Evolutionary conservation across 208 protist species (phyloP).

Genomic region (Trypanosoma melophagium): DNA sequence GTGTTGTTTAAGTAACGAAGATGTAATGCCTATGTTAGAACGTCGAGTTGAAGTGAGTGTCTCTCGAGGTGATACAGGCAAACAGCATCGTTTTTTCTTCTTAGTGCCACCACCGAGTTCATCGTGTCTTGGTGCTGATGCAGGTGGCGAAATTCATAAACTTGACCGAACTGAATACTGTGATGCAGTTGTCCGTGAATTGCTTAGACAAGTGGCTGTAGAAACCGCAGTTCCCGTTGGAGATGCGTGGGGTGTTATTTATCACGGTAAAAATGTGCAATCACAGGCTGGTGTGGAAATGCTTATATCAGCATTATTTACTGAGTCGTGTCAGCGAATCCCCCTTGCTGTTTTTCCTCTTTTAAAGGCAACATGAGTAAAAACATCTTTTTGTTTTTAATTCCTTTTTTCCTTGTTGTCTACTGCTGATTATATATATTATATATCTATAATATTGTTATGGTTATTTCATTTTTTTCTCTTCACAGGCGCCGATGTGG

Average conservation of each 20-base stretch:
- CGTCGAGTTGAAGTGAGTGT: constrained; percentile 26
- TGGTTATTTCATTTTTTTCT: too few relatives aligned
- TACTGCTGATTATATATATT: background rate
- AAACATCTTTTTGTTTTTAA: constrained; percentile 1
- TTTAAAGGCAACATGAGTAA: background rate
- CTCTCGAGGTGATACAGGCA: constrained; percentile 35
- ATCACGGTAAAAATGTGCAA: constrained; percentile 22
- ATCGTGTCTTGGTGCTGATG: background rate
- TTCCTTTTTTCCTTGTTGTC: background rate
- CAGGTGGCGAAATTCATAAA: background rate
- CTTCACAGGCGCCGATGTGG: too few relatives aligned
- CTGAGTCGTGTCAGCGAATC: constrained; percentile 13
- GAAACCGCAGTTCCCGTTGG: background rate
- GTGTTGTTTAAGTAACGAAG: constrained; percentile 2
- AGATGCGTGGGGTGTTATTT: constrained; percentile 22
- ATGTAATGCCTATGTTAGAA: background rate
- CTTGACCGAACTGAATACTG: background rate
- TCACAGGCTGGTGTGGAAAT: constrained; percentile 23
- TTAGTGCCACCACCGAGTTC: background rate
- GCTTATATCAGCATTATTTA: constrained; percentile 19
- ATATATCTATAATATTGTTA: background rate
- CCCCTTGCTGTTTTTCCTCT: constrained; percentile 9
- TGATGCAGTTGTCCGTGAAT: constrained; percentile 9
- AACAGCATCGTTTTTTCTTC: constrained; percentile 24
- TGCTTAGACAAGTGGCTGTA: constrained; percentile 11